These are phyloP conservation scores for Pneumocystis canis DNA, from an alignment of 1,139 yeast genomes.

Conservation along the genomic window DNA sequence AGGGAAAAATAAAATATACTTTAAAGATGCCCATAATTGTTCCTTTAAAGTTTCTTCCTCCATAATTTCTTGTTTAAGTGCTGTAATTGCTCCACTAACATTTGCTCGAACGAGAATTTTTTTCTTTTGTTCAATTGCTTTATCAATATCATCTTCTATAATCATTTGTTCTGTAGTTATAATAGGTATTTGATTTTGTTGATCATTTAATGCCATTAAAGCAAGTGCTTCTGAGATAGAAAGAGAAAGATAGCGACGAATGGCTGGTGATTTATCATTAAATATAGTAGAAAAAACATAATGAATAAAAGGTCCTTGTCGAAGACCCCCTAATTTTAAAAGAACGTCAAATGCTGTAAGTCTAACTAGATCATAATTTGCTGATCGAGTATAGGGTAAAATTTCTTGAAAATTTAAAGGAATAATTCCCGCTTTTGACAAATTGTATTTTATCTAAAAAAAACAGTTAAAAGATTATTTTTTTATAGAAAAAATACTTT, in stretches of 20 bases:
- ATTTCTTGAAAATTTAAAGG: slow-evolving; percentile 38
- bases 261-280: slow-evolving; percentile 40
- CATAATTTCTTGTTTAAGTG: slow-evolving; percentile 50
- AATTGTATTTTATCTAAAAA: slow-evolving; percentile 31
- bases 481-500: slow-evolving; percentile 37
- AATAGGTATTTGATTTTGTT: slow-evolving; percentile 30
- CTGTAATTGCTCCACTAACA: slow-evolving; percentile 47
- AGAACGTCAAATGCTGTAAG: slow-evolving; percentile 58
- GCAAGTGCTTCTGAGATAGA: slow-evolving; percentile 43
- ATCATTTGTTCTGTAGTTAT: slow-evolving; percentile 23
- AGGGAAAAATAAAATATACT: slow-evolving; percentile 17
- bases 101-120: slow-evolving; percentile 32
- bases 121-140: slow-evolving; percentile 29
- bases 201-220: slow-evolving; percentile 53
- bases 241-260: slow-evolving; percentile 38
- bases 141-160: slow-evolving; percentile 29
- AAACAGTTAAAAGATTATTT: slow-evolving; percentile 42
- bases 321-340: slow-evolving; percentile 60
- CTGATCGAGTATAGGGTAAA: slow-evolving; percentile 37
- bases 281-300: slow-evolving; percentile 48
- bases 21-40: slow-evolving; percentile 58
- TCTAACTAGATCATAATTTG: slow-evolving; percentile 41
- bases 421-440: slow-evolving; percentile 46
- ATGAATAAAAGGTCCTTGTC: slow-evolving; percentile 42
- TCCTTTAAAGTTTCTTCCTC: slow-evolving; percentile 46